Conservation (phyloP, 2,329 filamentous ascomycete species). For the Exophiala dermatitidis region DNA sequence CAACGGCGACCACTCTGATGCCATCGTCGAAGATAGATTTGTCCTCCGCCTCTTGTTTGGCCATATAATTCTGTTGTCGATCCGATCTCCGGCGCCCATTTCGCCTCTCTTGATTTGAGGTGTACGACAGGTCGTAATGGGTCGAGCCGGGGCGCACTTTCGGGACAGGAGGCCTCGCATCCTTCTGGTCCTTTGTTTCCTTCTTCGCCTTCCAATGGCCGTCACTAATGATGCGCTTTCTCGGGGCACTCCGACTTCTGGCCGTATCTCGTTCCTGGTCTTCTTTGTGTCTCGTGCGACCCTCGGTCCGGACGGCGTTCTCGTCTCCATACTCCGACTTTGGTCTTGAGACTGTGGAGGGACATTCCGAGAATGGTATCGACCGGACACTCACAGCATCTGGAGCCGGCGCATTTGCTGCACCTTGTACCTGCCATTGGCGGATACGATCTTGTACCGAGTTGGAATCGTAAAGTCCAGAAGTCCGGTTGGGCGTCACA, state of each 20-base stretch:
- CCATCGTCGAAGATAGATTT: constrained; percentile 8
- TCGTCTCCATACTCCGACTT: constrained; percentile 14
- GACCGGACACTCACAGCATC: constrained; percentile 26
- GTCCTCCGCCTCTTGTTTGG: not conserved
- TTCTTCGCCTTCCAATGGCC: constrained; percentile 64
- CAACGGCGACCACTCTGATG: constrained; percentile 6
- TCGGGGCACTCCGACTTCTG: constrained; percentile 57
- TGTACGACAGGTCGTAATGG: constrained; percentile 21
- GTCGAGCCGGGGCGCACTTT: constrained; percentile 22
- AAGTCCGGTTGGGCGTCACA: constrained; percentile 15
- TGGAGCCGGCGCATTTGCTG: constrained; percentile 36
- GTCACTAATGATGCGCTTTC: constrained; percentile 89
- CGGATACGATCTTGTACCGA: constrained; percentile 72
- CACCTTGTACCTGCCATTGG: constrained; percentile 75
- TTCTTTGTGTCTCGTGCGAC: constrained; percentile 16
- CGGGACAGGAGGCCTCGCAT: not conserved
- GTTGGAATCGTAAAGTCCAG: constrained; percentile 53
- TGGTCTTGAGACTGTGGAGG: constrained; percentile 9
- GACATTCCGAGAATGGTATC: constrained; percentile 19
- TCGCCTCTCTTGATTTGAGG: constrained; percentile 22
- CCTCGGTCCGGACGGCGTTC: constrained; percentile 5
- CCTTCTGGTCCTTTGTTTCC: constrained; percentile 4
- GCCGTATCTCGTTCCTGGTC: constrained; percentile 26
- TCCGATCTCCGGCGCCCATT: constrained; percentile 21
- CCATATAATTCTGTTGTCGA: not conserved